phyloP scores from a whole-genome alignment of 2,329 filamentous ascomycete genomes.

The Cladosporium sp. region DNA sequence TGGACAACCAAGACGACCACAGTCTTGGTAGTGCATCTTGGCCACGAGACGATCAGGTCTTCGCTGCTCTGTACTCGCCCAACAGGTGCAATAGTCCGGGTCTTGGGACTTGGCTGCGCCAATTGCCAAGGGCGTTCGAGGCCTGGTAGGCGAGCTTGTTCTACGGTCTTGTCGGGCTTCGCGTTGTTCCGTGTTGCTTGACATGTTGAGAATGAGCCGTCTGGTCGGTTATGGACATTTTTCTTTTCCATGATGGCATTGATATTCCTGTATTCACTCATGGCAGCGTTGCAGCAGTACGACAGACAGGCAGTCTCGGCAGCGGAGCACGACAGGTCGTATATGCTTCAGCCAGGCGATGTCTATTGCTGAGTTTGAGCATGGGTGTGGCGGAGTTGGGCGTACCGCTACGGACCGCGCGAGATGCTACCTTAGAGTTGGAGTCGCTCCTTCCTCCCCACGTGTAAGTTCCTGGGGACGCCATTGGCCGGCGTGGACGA shows the following conservation, averaged over 20 bases:
- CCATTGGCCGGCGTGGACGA: background rate
- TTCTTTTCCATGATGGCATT: background rate
- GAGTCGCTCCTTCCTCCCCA: no score
- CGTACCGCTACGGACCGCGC: background rate
- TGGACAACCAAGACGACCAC: background rate
- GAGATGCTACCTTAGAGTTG: background rate
- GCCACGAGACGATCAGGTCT: background rate
- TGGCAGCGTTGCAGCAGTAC: background rate
- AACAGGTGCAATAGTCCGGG: background rate
- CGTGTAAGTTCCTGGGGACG: no score
- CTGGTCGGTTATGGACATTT: background rate
- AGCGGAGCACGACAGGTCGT: background rate
- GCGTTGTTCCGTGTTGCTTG: background rate
- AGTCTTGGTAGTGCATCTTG: constrained; percentile 4
- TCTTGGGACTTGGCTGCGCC: constrained; percentile 8
- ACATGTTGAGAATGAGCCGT: background rate
- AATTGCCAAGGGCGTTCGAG: constrained; percentile 5
- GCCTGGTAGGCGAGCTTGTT: constrained; percentile 1
- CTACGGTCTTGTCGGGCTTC: constrained; percentile 3
- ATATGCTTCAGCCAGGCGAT: constrained; percentile 5
- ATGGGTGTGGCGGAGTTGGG: constrained; percentile 6
- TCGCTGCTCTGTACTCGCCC: background rate
- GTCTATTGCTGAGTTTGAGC: constrained; percentile 5
- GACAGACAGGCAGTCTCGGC: background rate
- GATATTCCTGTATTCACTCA: background rate